Percentiles rank a stretch among this genome's conserved stretches.
phyloP scores from a whole-genome alignment of 176 grass and related monocot genomes.

The Paspalum vaginatum region DNA sequence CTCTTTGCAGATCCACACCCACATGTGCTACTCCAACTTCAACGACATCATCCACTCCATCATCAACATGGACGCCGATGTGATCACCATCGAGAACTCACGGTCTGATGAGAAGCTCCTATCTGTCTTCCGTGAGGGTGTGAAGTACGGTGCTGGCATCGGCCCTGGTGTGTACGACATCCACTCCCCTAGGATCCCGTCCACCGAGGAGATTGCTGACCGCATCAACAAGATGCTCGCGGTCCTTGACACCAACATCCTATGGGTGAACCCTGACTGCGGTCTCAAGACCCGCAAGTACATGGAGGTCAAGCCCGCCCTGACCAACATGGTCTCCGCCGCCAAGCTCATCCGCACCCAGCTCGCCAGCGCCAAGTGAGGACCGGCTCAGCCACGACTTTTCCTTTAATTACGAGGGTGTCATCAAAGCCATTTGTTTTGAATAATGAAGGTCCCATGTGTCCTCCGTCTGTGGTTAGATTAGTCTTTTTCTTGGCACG shows the following conservation, averaged over 20 bases:
- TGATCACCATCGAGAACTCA: constrained; percentile 97
- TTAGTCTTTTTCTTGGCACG: constrained; percentile 25
- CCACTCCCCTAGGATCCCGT: constrained; percentile 91
- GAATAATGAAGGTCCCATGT: constrained; percentile 45
- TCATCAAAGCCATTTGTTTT: constrained; percentile 36
- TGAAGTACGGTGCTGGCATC: constrained; percentile 77
- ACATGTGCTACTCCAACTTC: constrained; percentile 99
- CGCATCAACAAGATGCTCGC: constrained; percentile 96
- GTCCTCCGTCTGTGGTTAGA: constrained; percentile 30
- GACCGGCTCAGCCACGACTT: not conserved
- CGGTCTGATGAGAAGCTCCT: constrained; percentile 91
- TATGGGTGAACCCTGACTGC: constrained; percentile 95
- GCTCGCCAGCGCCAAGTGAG: constrained; percentile 67
- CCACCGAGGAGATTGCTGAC: constrained; percentile 73
- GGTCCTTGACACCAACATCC: constrained; percentile 89
- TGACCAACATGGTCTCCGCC: constrained; percentile 77
- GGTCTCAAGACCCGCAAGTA: constrained; percentile 98
- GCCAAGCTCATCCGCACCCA: constrained; percentile 81
- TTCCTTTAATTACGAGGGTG: constrained; percentile 28
- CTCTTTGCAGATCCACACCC: constrained; percentile 82
- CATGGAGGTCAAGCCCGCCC: constrained; percentile 74
- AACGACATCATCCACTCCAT: constrained; percentile 98
- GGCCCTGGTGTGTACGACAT: constrained; percentile 93
- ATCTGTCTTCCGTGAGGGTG: constrained; percentile 84
- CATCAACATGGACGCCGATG: constrained; percentile 90